Conservation (phyloP, 2,329 filamentous ascomycete species). For the Zalaria sp. region DNA sequence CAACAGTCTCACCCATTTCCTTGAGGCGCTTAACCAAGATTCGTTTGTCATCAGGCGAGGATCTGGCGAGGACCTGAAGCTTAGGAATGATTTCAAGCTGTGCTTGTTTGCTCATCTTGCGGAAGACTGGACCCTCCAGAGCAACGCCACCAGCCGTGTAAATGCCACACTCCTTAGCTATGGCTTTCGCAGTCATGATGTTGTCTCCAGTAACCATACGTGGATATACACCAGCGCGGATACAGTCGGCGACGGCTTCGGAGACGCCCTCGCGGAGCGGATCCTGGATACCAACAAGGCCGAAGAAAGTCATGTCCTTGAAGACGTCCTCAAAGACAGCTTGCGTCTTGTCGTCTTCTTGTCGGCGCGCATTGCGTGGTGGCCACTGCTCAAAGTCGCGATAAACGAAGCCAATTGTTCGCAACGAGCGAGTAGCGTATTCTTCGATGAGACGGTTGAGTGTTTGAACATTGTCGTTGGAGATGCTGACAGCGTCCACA, state of each 20-base stretch:
- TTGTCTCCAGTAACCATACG: constrained; percentile 67
- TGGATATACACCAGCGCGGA: constrained; percentile 54
- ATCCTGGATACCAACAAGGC: constrained; percentile 61
- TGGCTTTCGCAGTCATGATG: constrained; percentile 56
- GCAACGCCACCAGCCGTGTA: constrained; percentile 26
- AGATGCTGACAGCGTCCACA: constrained; percentile 37
- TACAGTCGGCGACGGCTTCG: constrained; percentile 52
- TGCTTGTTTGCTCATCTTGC: constrained; percentile 25
- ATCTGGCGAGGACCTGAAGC: constrained; percentile 53
- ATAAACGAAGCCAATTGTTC: constrained; percentile 74
- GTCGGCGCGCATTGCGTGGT: constrained; percentile 44
- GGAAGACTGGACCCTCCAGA: constrained; percentile 31
- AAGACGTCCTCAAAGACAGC: constrained; percentile 56
- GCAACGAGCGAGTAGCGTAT: constrained; percentile 67
- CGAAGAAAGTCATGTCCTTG: constrained; percentile 58
- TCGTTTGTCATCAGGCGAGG: constrained; percentile 56
- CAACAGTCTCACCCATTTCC: constrained; percentile 51
- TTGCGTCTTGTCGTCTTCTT: constrained; percentile 47
- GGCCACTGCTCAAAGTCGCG: constrained; percentile 67
- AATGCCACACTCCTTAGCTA: constrained; percentile 61
- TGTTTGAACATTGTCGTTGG: constrained; percentile 40
- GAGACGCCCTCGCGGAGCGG: constrained; percentile 55
- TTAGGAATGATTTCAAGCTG: constrained; percentile 45
- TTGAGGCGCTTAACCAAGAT: constrained; percentile 50
- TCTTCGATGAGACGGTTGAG: constrained; percentile 56